Conservation (phyloP, 768 basidiomycete genomes). For the Terana coerulea region DNA sequence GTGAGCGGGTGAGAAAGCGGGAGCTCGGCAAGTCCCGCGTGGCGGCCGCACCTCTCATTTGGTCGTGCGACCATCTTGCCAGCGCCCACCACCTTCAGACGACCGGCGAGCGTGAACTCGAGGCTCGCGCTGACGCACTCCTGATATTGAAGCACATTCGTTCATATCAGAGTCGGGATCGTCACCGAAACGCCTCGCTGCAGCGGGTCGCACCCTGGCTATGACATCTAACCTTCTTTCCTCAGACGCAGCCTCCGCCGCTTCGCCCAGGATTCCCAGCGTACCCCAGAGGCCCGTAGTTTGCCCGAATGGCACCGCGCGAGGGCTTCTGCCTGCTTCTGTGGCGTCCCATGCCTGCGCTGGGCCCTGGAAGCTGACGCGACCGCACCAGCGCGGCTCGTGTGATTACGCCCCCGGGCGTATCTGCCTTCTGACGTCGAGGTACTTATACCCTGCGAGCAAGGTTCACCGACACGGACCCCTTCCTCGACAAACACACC, state of each 20-base stretch:
- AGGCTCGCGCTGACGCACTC: background rate
- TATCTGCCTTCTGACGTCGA: slow-evolving; percentile 9
- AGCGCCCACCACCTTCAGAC: background rate
- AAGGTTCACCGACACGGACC: too few species aligned
- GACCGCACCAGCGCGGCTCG: slow-evolving; percentile 10
- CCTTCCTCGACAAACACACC: too few species aligned
- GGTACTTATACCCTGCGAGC: slow-evolving; percentile 10
- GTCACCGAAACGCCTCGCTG: background rate
- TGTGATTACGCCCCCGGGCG: slow-evolving; percentile 11
- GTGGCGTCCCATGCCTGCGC: background rate
- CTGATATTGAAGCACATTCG: slow-evolving; percentile 8
- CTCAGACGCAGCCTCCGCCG: background rate
- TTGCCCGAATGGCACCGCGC: slow-evolving; percentile 10
- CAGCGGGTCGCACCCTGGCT: background rate
- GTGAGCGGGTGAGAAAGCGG: background rate
- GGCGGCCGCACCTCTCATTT: background rate
- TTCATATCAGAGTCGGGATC: slow-evolving; percentile 6
- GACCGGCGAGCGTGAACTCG: background rate
- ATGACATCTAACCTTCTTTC: background rate
- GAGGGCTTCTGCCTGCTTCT: background rate
- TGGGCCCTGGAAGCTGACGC: background rate
- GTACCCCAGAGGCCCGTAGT: background rate
- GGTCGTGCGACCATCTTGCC: slow-evolving; percentile 5
- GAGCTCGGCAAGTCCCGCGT: background rate
- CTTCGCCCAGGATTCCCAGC: slow-evolving; percentile 2